These are phyloP conservation scores for Pseudogymnoascus sp. DNA, from an alignment of 2,329 filamentous ascomycete genomes.

Conservation along the genomic window DNA sequence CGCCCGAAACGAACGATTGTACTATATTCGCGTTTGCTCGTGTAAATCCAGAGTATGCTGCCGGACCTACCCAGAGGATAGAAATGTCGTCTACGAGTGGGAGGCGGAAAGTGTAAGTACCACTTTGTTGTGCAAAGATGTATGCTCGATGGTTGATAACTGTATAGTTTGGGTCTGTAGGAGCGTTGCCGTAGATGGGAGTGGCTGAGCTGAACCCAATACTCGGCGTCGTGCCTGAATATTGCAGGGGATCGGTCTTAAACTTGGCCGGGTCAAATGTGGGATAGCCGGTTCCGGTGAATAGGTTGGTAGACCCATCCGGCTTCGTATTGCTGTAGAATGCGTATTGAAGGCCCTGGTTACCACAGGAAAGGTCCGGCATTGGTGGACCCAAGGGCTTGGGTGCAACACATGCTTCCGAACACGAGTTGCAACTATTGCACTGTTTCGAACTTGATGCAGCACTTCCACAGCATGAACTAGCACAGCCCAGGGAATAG, in stretches of 20 bases:
- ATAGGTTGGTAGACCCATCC: not conserved
- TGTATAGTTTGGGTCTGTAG: not conserved
- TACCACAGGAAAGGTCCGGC: slow-evolving; percentile 1
- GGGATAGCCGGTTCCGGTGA: not conserved
- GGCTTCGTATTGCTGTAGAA: slow-evolving; percentile 3
- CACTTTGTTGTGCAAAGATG: slow-evolving; percentile 17
- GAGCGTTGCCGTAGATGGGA: slow-evolving; percentile 9
- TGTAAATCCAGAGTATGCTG: slow-evolving; percentile 20
- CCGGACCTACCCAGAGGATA: slow-evolving; percentile 21
- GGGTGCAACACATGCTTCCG: not conserved
- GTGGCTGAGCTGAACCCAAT: not conserved
- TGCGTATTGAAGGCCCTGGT: slow-evolving; percentile 10
- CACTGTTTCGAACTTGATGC: not conserved
- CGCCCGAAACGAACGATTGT: not conserved
- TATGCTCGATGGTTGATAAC: slow-evolving; percentile 18
- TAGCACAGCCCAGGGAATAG: not conserved
- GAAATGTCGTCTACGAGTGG: slow-evolving; percentile 21
- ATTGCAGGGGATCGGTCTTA: not conserved
- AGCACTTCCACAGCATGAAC: not conserved
- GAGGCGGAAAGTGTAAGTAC: slow-evolving; percentile 21
- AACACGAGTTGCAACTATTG: not conserved
- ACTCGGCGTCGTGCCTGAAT: not conserved
- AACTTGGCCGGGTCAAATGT: not conserved
- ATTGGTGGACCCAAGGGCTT: not conserved
- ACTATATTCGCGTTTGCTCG: slow-evolving; percentile 15